Evolutionary conservation across 306 rosid genomes (phyloP), one percentile per base, ranked within the genome.

Genomic region (Sindora glabra): DNA sequence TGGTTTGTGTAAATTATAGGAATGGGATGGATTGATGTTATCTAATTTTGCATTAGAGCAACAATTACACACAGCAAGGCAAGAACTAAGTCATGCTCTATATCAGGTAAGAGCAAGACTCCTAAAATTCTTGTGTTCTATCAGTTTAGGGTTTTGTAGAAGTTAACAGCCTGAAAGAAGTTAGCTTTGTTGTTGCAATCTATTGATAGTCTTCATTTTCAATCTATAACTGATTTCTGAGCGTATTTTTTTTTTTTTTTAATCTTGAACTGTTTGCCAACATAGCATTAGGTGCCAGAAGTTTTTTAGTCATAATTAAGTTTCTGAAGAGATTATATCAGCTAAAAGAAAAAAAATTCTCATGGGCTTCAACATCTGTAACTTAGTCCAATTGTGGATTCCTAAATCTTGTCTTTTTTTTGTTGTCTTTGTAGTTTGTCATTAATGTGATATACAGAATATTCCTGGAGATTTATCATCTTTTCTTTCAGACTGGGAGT

Each of bases 41-140:
- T 81, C 97, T 25, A 87, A 87, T 74, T 90, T 87, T 76, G 94
- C 97, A 3, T 72, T 87, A 80, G 97, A 90, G 81, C 88, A 87
- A 69, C 97, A 90, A 59, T 77, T 90, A 48, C 97, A 87, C 70
- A 84, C 95, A 29, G 97, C 95, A 48, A 84, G 97, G 63, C 97
- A 90, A 78, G 97, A 90, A 76, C 77, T 90, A 19, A 90, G 97
- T 77, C 97, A 90, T 63, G 97, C 97, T 69, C 56, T 90, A 56
- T 90, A 90, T 75, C 97, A 90, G 94, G 97, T 87, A 76, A 62
- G 61, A 29, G 38, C 17, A 8, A n/a, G n/a, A n/a, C n/a, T n/a
- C n/a, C n/a, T n/a, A n/a, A n/a, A 37, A 18, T 62, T 46, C 8
- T 40, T 30, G 19, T 23, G n/a, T 14, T 72, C 18, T 69, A 30